Evolutionary conservation across 2,329 filamentous ascomycete species (phyloP).

Genomic region (Diplodia seriata): DNA sequence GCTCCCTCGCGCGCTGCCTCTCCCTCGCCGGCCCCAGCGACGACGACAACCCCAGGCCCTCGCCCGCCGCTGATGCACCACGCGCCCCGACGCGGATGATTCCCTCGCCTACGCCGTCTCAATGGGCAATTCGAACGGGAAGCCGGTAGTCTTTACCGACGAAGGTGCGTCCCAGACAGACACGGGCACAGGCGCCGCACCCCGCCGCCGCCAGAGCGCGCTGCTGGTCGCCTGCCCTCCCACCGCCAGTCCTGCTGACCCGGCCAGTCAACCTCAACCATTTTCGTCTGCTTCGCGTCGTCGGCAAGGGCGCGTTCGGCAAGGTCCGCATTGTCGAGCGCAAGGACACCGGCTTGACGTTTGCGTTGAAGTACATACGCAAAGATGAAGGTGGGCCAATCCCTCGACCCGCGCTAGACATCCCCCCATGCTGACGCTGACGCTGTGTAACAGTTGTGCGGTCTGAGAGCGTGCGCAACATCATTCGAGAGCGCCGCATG

Average conservation of each 20-base stretch:
- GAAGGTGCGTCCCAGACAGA: slow-evolving; percentile 69
- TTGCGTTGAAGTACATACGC: slow-evolving; percentile 96
- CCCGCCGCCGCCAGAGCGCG: slow-evolving; percentile 7
- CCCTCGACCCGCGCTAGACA: slow-evolving; percentile 33
- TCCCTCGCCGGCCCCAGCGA: slow-evolving; percentile 6
- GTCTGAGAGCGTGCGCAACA: slow-evolving; percentile 97
- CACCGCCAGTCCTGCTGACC: slow-evolving; percentile 35
- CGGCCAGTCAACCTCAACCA: slow-evolving; percentile 90
- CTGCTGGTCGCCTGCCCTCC: slow-evolving; percentile 6
- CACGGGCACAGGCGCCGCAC: not conserved
- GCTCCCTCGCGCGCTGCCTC: slow-evolving; percentile 17
- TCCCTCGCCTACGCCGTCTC: slow-evolving; percentile 33
- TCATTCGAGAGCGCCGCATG: slow-evolving; percentile 96
- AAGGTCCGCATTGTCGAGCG: slow-evolving; percentile 98
- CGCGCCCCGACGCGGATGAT: slow-evolving; percentile 30
- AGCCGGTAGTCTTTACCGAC: slow-evolving; percentile 89
- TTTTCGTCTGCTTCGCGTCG: slow-evolving; percentile 91
- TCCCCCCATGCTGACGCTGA: slow-evolving; percentile 36
- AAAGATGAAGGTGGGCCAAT: slow-evolving; percentile 87
- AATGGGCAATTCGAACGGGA: slow-evolving; percentile 97
- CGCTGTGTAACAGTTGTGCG: slow-evolving; percentile 75
- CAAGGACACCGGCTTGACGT: slow-evolving; percentile 92
- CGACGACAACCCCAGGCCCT: slow-evolving; percentile 4
- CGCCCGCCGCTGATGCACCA: slow-evolving; percentile 23
- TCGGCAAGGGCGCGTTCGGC: slow-evolving; percentile 96